Base-by-base conservation (phyloP, 202 grass and related monocot genomes). In the Tripidium arundinaceum region DNA sequence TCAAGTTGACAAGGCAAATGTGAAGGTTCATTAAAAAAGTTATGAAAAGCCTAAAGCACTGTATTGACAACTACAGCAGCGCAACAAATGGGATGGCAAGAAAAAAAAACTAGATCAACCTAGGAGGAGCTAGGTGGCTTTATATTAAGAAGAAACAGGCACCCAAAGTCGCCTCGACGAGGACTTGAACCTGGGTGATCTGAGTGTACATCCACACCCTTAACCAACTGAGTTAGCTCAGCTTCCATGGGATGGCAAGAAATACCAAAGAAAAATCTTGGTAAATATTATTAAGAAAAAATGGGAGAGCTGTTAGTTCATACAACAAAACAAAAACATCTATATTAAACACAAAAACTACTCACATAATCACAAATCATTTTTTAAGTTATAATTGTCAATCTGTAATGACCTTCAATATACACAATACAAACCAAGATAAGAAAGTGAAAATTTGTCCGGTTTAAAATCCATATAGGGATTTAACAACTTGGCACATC, bases 231-330 rank as follows among this genome's bases (percentile, higher is more conserved):
- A 54, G 50, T 54, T 54, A 54, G 50, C 19, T 54, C 50, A 54
- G 50, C 7, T 54, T 54, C 50, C 52, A 55, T 55, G 52, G 52
- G n/a, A 55, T 22, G n/a, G n/a, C n/a, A 55, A 55, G 52, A 55
- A 55, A 55, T 24, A 73, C 4, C 1, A 7, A 74, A 75, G 11
- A 60, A 68, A 39, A 68, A 16, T n/a, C 1, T 15, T 1, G 4
- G 62, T 42, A 29, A 86, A 60, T 62, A 70, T 41, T 46, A 49
- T 21, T 55, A 86, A 40, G 47, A 9, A 21, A 80, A 52, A 76
- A 76, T 52, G 34, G 50, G 26, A 19, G 25, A 64, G 34, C 9
- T 42, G 11, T 28, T 27, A 64, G 61, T 26, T 82, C 6, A 46
- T 55, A 75, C 6, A 65, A 67, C 33, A 74, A 74, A 67, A 9